Evolutionary conservation across 139 green algal genomes (phyloP).

Genomic region (Chlorella sorokiniana): DNA sequence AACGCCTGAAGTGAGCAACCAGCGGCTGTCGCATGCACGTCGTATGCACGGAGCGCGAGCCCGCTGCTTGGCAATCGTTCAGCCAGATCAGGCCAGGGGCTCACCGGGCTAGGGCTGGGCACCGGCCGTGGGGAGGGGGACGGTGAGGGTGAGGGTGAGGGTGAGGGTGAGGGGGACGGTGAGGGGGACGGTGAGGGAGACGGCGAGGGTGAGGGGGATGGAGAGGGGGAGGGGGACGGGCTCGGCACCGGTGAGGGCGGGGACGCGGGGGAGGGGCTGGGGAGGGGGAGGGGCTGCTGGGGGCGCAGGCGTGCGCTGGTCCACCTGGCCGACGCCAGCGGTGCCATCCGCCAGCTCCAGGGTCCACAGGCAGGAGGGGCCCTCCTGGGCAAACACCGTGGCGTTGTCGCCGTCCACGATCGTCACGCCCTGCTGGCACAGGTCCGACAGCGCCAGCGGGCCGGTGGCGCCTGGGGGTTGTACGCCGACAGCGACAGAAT

Average conservation of each 20-base stretch:
- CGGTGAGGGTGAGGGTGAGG: too few relatives aligned
- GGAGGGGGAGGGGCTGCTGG: background rate
- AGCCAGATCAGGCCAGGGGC: too few relatives aligned
- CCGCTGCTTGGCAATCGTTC: too few relatives aligned
- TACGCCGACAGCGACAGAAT: background rate
- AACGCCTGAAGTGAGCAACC: too few relatives aligned
- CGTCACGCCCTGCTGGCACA: conserved; percentile 3
- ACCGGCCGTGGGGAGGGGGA: too few relatives aligned
- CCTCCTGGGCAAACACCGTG: conserved; percentile 6
- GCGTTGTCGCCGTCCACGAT: background rate
- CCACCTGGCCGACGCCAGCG: conserved; percentile 2
- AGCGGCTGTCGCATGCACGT: too few relatives aligned
- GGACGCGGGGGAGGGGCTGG: background rate
- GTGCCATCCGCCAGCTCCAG: conserved; percentile 21
- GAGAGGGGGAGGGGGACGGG: too few relatives aligned
- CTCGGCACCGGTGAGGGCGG: background rate
- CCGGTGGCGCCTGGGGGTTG: background rate
- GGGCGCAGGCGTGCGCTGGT: background rate
- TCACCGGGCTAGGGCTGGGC: too few relatives aligned
- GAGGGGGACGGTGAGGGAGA: too few relatives aligned
- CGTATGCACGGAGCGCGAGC: too few relatives aligned
- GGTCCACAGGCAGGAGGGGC: conserved; percentile 23
- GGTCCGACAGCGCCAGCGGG: background rate
- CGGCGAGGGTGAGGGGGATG: too few relatives aligned
- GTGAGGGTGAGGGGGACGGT: too few relatives aligned